phyloP scores from a whole-genome alignment of 2,329 filamentous ascomycete genomes.

The Pezicula neosporulosa region DNA sequence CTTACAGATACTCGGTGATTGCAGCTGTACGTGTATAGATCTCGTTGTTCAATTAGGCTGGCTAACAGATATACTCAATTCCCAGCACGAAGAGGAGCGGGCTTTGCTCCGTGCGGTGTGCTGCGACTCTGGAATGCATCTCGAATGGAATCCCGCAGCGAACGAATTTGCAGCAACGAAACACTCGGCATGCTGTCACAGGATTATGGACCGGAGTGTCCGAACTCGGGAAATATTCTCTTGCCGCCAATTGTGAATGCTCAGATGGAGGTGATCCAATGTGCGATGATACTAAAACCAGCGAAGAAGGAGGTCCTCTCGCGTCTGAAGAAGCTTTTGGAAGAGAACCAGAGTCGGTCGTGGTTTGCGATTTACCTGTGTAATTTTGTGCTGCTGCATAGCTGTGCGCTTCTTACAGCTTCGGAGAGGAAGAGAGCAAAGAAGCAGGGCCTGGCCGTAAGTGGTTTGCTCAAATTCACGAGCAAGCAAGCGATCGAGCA shows the following conservation, averaged over 20 bases:
- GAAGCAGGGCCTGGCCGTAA: no score
- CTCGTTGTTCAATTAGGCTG: neutral
- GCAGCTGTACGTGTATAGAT: neutral
- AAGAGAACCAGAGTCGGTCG: neutral
- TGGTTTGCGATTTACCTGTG: slow-evolving; percentile 6
- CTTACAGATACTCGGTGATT: neutral
- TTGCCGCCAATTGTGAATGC: slow-evolving; percentile 2
- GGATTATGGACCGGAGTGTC: neutral
- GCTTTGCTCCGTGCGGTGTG: neutral
- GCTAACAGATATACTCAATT: neutral
- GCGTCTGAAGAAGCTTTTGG: neutral
- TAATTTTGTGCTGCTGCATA: slow-evolving; percentile 4
- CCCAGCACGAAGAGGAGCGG: slow-evolving; percentile 1
- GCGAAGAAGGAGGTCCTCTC: neutral
- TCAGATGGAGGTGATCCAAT: slow-evolving; percentile 2
- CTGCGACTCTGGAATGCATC: slow-evolving; percentile 3
- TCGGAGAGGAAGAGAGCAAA: neutral
- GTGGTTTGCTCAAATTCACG: no score
- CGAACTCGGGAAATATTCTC: neutral
- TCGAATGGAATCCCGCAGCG: neutral
- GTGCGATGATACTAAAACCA: neutral
- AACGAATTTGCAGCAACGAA: slow-evolving; percentile 2
- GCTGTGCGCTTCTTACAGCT: slow-evolving; percentile 5
- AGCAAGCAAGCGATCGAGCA: neutral
- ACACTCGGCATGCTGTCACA: neutral